Evolutionary conservation across 192 early-diverging fungal species (phyloP), one percentile per base, ranked within the genome.

Genomic region (Coemansia interrupta): DNA sequence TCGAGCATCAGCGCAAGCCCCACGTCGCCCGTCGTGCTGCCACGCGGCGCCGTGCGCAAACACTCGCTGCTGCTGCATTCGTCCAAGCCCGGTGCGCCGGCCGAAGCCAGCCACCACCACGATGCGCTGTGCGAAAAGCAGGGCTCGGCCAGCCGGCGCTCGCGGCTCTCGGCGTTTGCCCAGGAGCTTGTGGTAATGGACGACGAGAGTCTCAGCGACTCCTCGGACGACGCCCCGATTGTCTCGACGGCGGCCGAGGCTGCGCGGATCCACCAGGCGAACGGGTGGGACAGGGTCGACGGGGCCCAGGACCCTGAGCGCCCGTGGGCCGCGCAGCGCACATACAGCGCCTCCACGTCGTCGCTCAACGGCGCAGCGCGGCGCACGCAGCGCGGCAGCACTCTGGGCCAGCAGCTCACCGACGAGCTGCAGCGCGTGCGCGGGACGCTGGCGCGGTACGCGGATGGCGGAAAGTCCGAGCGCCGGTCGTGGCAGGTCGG

Each of bases 361-460:
- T 77, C 74, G 9, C 49, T 70, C 17, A 56, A 46, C 40, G 64
- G 64, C 41, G 40, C 48, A 30, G 51, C 54, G 48, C 61, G 54
- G 18, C 32, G 32, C 3, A 55, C 64, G 3, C 46, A 62, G 49
- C 74, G 74, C 39, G 74, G 74, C 38, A 77, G 74, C 50, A 68
- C 68, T 28, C 58, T 77, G 17, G 74, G 74, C n/a, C 74, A 77
- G 64, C 63, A 77, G 61, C 74, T 77, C 23, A 70, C 74, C 3
- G 74, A 77, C 22, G 74, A 77, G 54, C 63, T 77, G 28, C 68
- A 77, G 38, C 26, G 49, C 23, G 36, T 77, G 8, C 68, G 74
- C 9, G 64, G 64, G 41, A 55, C 48, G 11, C 59, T 77, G 22
- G 68, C 74, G 22, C 74, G 64, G 17, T 58, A n/a, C 61, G 18